Conservation (phyloP, 495 filamentous ascomycete species). For the Trichocladium uniseriatum region DNA sequence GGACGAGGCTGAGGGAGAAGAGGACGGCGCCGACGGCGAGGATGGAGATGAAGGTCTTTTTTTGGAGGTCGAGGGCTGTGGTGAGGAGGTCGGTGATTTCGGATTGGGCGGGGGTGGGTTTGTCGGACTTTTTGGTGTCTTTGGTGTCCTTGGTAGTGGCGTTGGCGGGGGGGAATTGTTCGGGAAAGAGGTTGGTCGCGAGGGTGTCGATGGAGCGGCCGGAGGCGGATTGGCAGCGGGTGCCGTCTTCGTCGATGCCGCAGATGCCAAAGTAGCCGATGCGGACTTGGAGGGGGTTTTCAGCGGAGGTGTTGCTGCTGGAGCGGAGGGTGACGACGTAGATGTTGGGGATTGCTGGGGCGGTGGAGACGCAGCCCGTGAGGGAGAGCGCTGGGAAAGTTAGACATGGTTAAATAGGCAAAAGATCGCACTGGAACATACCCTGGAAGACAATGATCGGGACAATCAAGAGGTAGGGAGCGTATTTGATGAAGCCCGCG, state of each 20-base stretch:
- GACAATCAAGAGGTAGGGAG: constrained; percentile 19
- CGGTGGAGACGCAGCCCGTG: constrained; percentile 23
- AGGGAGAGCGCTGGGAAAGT: constrained; percentile 18
- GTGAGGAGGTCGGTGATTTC: constrained; percentile 16
- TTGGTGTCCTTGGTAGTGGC: background rate
- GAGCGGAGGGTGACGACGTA: constrained; percentile 22
- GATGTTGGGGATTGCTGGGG: constrained; percentile 23
- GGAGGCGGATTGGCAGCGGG: constrained; percentile 15
- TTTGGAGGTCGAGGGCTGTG: constrained; percentile 21
- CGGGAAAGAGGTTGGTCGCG: constrained; percentile 10
- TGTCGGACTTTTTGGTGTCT: no score
- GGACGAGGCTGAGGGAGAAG: constrained; percentile 27
- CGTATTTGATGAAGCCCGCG: constrained; percentile 4
- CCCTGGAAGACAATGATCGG: constrained; percentile 22
- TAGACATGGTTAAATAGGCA: no score
- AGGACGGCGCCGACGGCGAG: constrained; percentile 17
- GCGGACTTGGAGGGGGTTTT: constrained; percentile 14
- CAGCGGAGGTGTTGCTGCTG: constrained; percentile 11
- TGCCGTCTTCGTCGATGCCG: constrained; percentile 16
- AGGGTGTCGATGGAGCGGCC: constrained; percentile 10
- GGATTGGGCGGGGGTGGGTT: background rate
- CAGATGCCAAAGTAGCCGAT: constrained; percentile 33
- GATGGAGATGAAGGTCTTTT: constrained; percentile 16
- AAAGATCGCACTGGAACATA: no score
- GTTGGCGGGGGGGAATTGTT: background rate